Evolutionary conservation across 1,284 basidiomycete species (phyloP), one percentile per base, ranked within the genome.

Genomic region (Leccinum glutinopallens): DNA sequence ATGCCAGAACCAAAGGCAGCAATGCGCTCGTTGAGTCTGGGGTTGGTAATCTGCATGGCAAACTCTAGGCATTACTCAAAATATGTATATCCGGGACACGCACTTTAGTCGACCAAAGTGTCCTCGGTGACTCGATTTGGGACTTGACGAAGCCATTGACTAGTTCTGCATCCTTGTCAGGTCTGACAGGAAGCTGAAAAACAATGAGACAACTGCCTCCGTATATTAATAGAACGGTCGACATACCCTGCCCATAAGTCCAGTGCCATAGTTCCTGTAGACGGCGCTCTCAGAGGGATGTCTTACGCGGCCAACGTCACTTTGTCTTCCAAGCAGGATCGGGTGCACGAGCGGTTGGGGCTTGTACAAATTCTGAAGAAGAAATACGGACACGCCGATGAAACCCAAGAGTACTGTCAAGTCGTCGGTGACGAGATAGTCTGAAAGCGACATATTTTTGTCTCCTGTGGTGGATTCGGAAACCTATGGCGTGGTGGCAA

Each of bases 181-280:
- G 91, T 66, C 86, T 81, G 60, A 86, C 69, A 15, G 91, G 88
- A 69, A 93, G 90, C 91, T 93, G 71, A n/a, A 22, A 43, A 51
- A 58, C 35, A 35, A 17, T 58, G 41, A 65, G 15, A 37, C 1
- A 33, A 43, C 6, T 35, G 29, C 37, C 10, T 49, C 17, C 4
- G 37, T 19, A 13, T 25, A 29, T 17, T 8, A 46, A 60, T 17
- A 5, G 6, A 61, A 46, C 56, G 19, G 32, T 33, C 15, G 35
- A 80, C 85, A 72, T 75, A 90, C 91, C 77, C 90, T 83, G 64
- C 88, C 90, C 83, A 90, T 84, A 64, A 91, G 80, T 5, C 91
- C 91, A 29, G 90, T 92, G 10, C 87, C 83, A 81, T 93, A 93
- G 79, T 93, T 93, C 71, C 91, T 86, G 75, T 92, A 92, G 7